These are phyloP conservation scores for Pseudomonodictys pantanalensis DNA, from an alignment of 495 filamentous ascomycete species.

Conservation along the genomic window DNA sequence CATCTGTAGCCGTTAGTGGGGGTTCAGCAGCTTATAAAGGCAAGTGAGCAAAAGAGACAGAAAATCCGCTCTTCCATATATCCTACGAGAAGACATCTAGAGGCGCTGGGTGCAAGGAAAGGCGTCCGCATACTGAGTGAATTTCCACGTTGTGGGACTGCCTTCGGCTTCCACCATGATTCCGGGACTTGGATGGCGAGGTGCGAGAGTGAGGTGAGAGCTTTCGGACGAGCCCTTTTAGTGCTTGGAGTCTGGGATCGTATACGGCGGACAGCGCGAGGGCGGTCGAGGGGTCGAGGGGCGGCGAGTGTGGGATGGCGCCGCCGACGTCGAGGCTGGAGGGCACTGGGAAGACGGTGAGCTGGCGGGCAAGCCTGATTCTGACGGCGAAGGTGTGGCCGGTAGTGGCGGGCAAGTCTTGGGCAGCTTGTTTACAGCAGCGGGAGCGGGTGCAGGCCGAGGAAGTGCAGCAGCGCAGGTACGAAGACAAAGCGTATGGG, in stretches of 20 bases:
- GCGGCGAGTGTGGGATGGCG: conserved; percentile 6
- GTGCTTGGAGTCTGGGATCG: not conserved
- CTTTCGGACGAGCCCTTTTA: not conserved
- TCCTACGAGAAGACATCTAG: too few species aligned
- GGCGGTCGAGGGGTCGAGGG: not conserved
- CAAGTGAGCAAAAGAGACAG: too few species aligned
- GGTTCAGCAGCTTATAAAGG: not conserved
- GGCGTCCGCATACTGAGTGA: conserved; percentile 84
- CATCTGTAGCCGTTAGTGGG: conserved; percentile 57
- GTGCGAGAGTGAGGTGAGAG: not conserved
- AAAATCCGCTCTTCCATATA: too few species aligned
- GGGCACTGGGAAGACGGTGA: conserved; percentile 17
- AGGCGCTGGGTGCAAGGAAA: too few species aligned
- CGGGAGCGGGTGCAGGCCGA: not conserved
- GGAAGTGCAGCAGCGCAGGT: not conserved
- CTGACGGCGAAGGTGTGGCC: not conserved
- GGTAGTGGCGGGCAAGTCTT: not conserved
- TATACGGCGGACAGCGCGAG: not conserved
- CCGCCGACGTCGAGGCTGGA: conserved; percentile 31
- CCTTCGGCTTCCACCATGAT: conserved; percentile 97
- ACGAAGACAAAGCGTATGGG: not conserved
- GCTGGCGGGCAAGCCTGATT: conserved; percentile 1
- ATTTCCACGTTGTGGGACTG: conserved; percentile 96
- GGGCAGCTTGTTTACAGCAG: not conserved
- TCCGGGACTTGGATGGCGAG: conserved; percentile 17